A percentile compares a stretch with the other conserved stretches of the same genome.
These are phyloP conservation scores for Salinomyces thailandicus DNA, from an alignment of 2,329 filamentous ascomycete species.

Conservation along the genomic window DNA sequence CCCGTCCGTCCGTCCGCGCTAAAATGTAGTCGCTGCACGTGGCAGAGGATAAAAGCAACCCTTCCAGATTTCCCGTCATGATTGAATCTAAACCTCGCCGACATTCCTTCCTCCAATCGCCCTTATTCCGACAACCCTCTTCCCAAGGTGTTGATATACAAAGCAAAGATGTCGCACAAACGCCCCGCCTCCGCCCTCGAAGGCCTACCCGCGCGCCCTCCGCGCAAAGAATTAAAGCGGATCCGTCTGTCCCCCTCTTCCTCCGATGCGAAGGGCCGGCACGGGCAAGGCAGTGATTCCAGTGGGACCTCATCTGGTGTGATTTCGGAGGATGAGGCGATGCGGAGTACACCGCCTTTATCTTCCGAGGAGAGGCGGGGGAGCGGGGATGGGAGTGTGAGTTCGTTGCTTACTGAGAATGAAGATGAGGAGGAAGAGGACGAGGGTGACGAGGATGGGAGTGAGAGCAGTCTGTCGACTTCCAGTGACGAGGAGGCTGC, in stretches of 20 bases:
- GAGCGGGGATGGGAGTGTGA: neutral
- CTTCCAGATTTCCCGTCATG: no score
- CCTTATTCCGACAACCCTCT: no score
- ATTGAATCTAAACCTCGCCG: no score
- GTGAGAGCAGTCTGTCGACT: constrained; percentile 7
- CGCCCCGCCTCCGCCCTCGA: constrained; percentile 1
- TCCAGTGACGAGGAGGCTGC: constrained; percentile 7
- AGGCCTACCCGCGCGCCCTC: neutral
- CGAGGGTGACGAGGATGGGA: constrained; percentile 1
- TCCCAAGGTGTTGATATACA: no score
- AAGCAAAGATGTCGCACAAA: constrained; percentile 4
- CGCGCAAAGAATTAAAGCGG: neutral
- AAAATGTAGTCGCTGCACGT: no score
- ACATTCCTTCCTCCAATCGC: no score
- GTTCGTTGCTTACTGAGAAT: neutral
- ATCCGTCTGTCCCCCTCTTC: neutral
- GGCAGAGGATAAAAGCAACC: no score
- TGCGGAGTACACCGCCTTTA: neutral
- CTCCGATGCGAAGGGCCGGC: no score
- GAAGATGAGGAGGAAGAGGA: no score
- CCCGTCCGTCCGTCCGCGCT: no score
- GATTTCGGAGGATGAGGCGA: neutral
- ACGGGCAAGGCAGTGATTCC: neutral
- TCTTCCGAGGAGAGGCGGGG: neutral
- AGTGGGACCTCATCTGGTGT: neutral